Evolutionary conservation across 2,329 filamentous ascomycete genomes (phyloP).

Genomic region (Colletotrichum phormii): DNA sequence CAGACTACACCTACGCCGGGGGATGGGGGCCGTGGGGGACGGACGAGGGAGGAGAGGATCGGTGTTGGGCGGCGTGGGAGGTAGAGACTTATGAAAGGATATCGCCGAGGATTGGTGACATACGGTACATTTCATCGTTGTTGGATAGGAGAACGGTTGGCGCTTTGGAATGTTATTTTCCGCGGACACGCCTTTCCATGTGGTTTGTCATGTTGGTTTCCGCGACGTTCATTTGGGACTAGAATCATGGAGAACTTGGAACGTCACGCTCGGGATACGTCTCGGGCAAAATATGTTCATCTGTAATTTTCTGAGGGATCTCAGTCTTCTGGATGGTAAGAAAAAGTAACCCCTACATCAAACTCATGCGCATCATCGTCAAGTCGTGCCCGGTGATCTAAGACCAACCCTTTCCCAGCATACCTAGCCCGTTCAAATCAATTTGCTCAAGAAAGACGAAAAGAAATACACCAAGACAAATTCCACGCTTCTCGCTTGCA

Average conservation of each 20-base stretch:
- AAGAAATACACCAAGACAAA: background rate
- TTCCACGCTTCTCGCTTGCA: background rate
- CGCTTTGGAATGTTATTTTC: background rate
- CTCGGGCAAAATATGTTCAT: background rate
- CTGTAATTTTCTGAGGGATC: background rate
- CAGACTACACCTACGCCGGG: slow-evolving; percentile 44
- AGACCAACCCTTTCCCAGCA: background rate
- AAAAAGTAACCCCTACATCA: background rate
- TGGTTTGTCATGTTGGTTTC: background rate
- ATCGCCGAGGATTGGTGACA: background rate
- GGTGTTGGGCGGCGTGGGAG: slow-evolving; percentile 45
- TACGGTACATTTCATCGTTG: background rate
- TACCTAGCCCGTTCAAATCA: background rate
- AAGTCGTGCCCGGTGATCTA: background rate
- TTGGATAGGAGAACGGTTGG: no score
- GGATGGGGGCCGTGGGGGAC: slow-evolving; percentile 30
- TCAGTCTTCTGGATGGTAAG: background rate
- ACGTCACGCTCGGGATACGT: background rate
- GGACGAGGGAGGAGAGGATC: slow-evolving; percentile 53
- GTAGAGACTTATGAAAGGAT: slow-evolving; percentile 3
- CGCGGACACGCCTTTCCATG: background rate
- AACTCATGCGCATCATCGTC: background rate
- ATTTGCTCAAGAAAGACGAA: background rate
- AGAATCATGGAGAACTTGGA: background rate
- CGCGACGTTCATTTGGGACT: background rate